These are phyloP conservation scores for Huntiella abstrusa DNA, from an alignment of 2,329 filamentous ascomycete species.

Conservation along the genomic window DNA sequence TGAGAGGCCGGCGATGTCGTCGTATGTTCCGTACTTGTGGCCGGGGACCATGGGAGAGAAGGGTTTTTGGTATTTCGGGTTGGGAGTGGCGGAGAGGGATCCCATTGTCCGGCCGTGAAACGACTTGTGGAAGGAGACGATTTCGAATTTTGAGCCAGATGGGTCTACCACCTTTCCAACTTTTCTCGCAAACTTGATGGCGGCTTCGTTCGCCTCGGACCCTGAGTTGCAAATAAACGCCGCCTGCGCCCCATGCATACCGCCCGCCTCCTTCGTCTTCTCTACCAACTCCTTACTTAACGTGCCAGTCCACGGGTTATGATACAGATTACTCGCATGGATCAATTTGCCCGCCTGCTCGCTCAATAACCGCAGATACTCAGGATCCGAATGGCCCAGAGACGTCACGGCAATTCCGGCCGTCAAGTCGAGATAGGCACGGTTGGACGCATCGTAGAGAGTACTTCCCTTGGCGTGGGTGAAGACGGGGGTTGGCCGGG, in stretches of 20 bases:
- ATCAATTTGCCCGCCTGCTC: conserved; percentile 68
- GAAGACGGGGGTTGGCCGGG: conserved; percentile 77
- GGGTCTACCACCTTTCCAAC: conserved; percentile 59
- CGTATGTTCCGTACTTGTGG: conserved; percentile 72
- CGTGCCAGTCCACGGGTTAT: conserved; percentile 86
- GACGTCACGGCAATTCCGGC: conserved; percentile 91
- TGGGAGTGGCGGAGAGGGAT: conserved; percentile 82
- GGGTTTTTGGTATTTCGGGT: conserved; percentile 91
- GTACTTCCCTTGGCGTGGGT: conserved; percentile 72
- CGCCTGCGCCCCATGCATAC: conserved; percentile 60
- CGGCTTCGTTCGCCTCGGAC: conserved; percentile 91
- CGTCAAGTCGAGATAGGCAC: conserved; percentile 84
- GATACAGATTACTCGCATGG: conserved; percentile 90
- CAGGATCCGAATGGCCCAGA: conserved; percentile 74
- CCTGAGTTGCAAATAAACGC: conserved; percentile 95
- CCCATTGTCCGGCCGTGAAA: conserved; percentile 98
- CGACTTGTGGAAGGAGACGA: conserved; percentile 78
- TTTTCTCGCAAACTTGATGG: conserved; percentile 92
- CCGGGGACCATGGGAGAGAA: conserved; percentile 93
- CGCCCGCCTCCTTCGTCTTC: conserved; percentile 59
- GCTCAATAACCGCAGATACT: conserved; percentile 53
- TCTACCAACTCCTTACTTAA: conserved; percentile 73
- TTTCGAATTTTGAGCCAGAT: conserved; percentile 54
- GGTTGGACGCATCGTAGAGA: conserved; percentile 76
- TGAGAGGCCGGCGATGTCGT: conserved; percentile 55